Evolutionary conservation across 2,329 filamentous ascomycete species (phyloP).

Genomic region (Calonectria pseudoturangicola): DNA sequence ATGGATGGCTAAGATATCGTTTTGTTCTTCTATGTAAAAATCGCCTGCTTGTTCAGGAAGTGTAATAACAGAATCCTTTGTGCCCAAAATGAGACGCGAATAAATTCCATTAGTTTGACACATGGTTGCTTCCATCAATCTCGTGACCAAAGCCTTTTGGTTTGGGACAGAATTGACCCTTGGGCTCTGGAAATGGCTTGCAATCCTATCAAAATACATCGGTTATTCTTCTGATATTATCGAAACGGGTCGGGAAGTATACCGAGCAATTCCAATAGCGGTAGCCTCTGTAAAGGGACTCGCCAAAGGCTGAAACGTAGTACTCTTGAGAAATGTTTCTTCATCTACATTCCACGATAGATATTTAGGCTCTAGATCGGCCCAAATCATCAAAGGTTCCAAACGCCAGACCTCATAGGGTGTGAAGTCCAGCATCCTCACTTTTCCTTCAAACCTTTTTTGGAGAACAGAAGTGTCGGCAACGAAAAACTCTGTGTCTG

Average conservation of each 20-base stretch:
- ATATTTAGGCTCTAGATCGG: constrained; percentile 46
- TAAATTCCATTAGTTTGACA: constrained; percentile 19
- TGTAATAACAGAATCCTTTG: background rate
- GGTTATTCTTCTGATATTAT: background rate
- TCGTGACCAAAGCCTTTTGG: constrained; percentile 31
- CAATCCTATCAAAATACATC: constrained; percentile 31
- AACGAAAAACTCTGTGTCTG: constrained; percentile 47
- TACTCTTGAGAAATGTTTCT: background rate
- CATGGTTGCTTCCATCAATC: constrained; percentile 3
- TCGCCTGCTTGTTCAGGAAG: background rate
- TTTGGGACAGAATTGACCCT: constrained; percentile 22
- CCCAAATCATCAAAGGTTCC: constrained; percentile 46
- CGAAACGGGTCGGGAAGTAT: background rate
- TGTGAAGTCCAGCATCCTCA: constrained; percentile 49
- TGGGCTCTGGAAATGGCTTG: constrained; percentile 49
- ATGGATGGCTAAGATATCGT: constrained; percentile 44
- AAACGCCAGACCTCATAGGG: constrained; percentile 49
- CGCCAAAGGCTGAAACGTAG: background rate
- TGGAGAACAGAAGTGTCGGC: constrained; percentile 45
- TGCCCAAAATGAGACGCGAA: background rate
- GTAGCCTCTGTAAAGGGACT: constrained; percentile 39
- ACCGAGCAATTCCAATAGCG: constrained; percentile 47
- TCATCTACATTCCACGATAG: constrained; percentile 48
- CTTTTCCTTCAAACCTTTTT: constrained; percentile 37
- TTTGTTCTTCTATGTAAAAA: constrained; percentile 36